These are phyloP conservation scores for Paraphoma sp. DNA, from an alignment of 2,329 filamentous ascomycete genomes.

Conservation along the genomic window DNA sequence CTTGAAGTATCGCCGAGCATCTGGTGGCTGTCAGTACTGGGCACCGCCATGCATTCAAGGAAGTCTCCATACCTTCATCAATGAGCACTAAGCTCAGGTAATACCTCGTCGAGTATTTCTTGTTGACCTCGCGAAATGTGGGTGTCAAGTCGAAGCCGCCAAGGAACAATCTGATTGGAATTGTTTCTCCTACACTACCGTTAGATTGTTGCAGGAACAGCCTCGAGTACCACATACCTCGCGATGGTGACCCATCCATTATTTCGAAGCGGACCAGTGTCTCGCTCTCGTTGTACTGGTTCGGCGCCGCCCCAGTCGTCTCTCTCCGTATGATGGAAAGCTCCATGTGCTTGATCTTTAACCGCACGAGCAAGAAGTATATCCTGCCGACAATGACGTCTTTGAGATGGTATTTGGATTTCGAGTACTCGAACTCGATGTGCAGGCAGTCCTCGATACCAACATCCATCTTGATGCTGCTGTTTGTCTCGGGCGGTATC, in stretches of 20 bases:
- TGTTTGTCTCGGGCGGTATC: conserved; percentile 97
- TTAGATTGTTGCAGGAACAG: conserved; percentile 23
- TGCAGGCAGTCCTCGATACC: conserved; percentile 99
- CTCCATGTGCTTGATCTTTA: conserved; percentile 99
- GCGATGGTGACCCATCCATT: conserved; percentile 98
- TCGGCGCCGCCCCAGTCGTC: conserved; percentile 93
- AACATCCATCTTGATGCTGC: conserved; percentile 99
- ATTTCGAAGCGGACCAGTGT: conserved; percentile 98
- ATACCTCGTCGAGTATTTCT: conserved; percentile 98
- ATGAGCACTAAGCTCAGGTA: conserved; percentile 96
- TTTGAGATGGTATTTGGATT: conserved; percentile 98
- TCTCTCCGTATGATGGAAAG: conserved; percentile 95
- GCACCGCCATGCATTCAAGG: not conserved
- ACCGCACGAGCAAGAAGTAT: conserved; percentile 93
- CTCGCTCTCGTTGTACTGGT: conserved; percentile 99
- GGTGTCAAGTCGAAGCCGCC: conserved; percentile 97
- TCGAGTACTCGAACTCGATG: conserved; percentile 99
- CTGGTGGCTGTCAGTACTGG: conserved; percentile 52
- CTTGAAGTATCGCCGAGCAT: conserved; percentile 97
- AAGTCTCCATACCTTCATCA: conserved; percentile 73
- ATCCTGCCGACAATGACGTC: conserved; percentile 98
- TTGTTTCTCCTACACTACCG: conserved; percentile 72
- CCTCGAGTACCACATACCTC: conserved; percentile 61
- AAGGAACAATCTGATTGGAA: conserved; percentile 94
- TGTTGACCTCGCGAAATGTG: conserved; percentile 99